Evolutionary conservation across 441 rosid genomes (phyloP), one percentile per base, ranked within the genome.

Genomic region (Theobroma grandiflorum): DNA sequence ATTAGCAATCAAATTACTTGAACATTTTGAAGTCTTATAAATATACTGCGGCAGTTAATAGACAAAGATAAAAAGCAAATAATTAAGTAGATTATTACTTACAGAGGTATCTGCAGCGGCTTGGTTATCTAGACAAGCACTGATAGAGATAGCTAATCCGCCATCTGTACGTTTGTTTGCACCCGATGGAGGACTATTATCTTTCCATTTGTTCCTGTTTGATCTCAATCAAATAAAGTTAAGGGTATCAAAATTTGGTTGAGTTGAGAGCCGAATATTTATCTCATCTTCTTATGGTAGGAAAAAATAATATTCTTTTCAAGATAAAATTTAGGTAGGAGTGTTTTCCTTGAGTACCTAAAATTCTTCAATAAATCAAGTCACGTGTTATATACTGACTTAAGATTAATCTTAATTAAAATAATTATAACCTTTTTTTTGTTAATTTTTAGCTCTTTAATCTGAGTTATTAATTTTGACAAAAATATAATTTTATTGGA

Each of bases 51-150:
- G 31, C 31, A 42, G 8, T 42, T 42, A 42, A 42, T 42, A 42
- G 6, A 42, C 45, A 4, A 42, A 6, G 31, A 31, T 18, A 31
- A 69, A 69, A 49, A 22, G n/a, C 37, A 11, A 10, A 14, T 26
- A 8, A 59, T 42, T 1, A 68, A 43, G 11, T 7, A 18, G 4
- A 1, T 69, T 22, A 37, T 3, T 8, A 11, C 89, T 82, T 86
- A 91, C 92, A 3, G 86, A 52, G 57, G 87, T 87, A 20, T 91
- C 92, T 0, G 82, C 84, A 38, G 91, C 90, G 47, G 80, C 49
- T 79, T 89, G 87, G 37, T 72, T 20, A 65, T 91, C 90, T 18
- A 77, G 74, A 72, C 90, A 88, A 35, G 92, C 94, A 74, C 90
- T 83, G 35, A 91, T 73, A 31, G 85, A 84, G 61, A 88, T 87